These are phyloP conservation scores for Solanum neorickii DNA, from an alignment of 257 asterid genomes.

Conservation along the genomic window DNA sequence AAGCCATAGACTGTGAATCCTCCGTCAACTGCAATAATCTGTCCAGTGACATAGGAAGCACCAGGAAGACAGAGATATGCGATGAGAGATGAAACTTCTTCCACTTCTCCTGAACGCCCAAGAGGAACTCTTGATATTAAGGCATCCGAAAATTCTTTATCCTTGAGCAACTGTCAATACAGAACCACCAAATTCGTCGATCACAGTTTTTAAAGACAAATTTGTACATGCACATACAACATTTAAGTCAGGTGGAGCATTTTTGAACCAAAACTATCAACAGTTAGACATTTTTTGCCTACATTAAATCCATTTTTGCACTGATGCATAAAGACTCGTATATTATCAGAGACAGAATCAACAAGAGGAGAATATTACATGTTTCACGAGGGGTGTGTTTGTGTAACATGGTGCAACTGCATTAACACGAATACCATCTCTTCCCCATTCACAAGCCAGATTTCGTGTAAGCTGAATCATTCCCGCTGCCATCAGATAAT, in stretches of 20 bases:
- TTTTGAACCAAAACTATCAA: background rate
- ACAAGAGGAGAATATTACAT: slow-evolving; percentile 27
- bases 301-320: background rate
- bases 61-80: slow-evolving; percentile 82
- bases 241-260: background rate
- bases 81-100: slow-evolving; percentile 62
- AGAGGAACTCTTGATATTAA: slow-evolving; percentile 56
- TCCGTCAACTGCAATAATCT: slow-evolving; percentile 76
- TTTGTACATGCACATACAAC: background rate
- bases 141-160: slow-evolving; percentile 40
- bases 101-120: slow-evolving; percentile 62
- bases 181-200: background rate
- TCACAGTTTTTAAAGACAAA: background rate
- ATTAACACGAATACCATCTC: slow-evolving; percentile 80
- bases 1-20: slow-evolving; percentile 71
- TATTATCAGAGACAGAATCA: background rate
- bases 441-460: slow-evolving; percentile 95
- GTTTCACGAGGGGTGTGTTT: slow-evolving; percentile 66
- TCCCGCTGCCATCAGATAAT: slow-evolving; percentile 40
- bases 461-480: slow-evolving; percentile 78
- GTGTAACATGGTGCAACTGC: slow-evolving; percentile 86
- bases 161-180: slow-evolving; percentile 45
- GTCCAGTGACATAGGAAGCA: slow-evolving; percentile 78
- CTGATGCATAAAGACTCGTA: background rate
- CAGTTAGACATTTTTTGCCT: background rate